Evolutionary conservation across 2,329 filamentous ascomycete species (phyloP).

Genomic region (Neofusicoccum parvum): DNA sequence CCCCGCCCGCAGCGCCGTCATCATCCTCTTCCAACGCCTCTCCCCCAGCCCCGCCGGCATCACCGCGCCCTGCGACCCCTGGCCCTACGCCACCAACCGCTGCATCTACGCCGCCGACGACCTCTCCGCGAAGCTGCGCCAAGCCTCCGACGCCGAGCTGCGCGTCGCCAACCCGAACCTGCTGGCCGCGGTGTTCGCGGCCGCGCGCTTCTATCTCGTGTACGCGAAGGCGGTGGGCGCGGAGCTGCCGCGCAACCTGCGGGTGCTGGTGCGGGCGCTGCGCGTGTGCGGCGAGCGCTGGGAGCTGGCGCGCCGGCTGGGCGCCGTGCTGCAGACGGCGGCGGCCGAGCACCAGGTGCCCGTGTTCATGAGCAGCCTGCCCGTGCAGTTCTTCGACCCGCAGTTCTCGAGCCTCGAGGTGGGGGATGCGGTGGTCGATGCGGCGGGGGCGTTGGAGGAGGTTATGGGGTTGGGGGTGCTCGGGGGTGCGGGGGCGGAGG

Average conservation of each 20-base stretch:
- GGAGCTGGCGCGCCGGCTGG: conserved; percentile 28
- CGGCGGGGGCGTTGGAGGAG: conserved; percentile 25
- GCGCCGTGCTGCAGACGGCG: conserved; percentile 29
- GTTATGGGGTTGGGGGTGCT: not conserved
- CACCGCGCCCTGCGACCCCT: conserved; percentile 28
- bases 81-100: conserved; percentile 32
- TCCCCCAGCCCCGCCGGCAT: conserved; percentile 26
- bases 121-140: conserved; percentile 28
- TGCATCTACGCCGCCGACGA: conserved; percentile 32
- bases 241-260: conserved; percentile 27
- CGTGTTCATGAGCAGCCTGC: conserved; percentile 25
- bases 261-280: conserved; percentile 29
- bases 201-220: conserved; percentile 31
- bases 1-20: conserved; percentile 24
- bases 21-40: conserved; percentile 29
- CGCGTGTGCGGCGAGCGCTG: conserved; percentile 31
- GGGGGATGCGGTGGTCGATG: conserved; percentile 28
- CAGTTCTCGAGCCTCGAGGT: conserved; percentile 31
- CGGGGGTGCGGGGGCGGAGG: too few relatives aligned
- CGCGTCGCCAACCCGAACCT: conserved; percentile 29
- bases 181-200: conserved; percentile 29
- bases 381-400: conserved; percentile 31
- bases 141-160: conserved; percentile 27
- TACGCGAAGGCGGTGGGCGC: conserved; percentile 27
- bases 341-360: conserved; percentile 30